These are phyloP conservation scores for Nicotiana sylvestris DNA, from an alignment of 257 asterid species.

Conservation along the genomic window DNA sequence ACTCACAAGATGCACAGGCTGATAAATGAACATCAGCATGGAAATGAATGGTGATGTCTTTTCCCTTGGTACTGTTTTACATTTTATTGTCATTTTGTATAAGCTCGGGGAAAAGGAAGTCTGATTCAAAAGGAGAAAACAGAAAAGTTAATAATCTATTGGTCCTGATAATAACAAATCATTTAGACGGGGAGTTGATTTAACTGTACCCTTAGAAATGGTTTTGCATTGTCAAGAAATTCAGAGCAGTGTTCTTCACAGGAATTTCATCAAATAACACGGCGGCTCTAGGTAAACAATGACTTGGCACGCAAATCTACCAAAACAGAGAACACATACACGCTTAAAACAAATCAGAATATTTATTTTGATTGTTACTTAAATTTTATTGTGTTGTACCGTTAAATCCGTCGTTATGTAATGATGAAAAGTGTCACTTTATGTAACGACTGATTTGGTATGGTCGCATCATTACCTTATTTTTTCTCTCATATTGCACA, in stretches of 20 bases:
- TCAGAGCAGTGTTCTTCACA: conserved; percentile 25
- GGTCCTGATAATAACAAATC: neutral
- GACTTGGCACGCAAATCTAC: conserved; percentile 32
- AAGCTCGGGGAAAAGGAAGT: neutral
- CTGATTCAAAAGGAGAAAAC: neutral
- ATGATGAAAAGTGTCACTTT: no score
- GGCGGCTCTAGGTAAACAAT: conserved; percentile 31
- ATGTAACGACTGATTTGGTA: no score
- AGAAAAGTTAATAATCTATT: neutral
- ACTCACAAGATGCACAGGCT: neutral
- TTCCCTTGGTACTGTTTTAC: neutral
- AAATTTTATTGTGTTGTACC: no score
- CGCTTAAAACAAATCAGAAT: conserved; percentile 2
- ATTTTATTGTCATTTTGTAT: neutral
- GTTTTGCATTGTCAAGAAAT: no score
- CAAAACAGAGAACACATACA: neutral
- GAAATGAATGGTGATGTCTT: neutral
- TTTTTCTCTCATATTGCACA: no score
- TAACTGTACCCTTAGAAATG: neutral
- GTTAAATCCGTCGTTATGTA: no score
- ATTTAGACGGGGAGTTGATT: neutral
- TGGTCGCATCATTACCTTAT: no score
- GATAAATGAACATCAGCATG: neutral
- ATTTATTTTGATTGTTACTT: no score
- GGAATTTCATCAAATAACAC: conserved; percentile 50